Evolutionary conservation across 768 basidiomycete genomes (phyloP).

Genomic region (Lactarius indigo): DNA sequence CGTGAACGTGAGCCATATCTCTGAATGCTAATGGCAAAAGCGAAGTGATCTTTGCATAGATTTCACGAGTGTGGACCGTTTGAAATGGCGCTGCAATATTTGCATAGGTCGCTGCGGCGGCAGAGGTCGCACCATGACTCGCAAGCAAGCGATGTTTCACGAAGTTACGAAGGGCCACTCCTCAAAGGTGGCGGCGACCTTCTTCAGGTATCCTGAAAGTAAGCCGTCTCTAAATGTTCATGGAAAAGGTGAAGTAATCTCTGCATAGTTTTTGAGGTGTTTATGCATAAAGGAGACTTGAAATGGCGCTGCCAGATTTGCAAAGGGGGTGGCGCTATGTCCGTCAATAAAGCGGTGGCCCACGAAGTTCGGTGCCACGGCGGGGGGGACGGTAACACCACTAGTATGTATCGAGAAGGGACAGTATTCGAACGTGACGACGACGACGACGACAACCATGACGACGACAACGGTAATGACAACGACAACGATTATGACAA

Average conservation of each 20-base stretch:
- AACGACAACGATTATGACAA: too few relatives aligned
- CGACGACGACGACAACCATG: conserved; percentile 17
- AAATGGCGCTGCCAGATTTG: conserved; percentile 36
- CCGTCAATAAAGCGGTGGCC: conserved; percentile 30
- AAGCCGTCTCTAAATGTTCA: not conserved
- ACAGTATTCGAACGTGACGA: not conserved
- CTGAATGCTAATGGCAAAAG: not conserved
- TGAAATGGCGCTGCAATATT: conserved; percentile 34
- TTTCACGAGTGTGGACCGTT: conserved; percentile 25
- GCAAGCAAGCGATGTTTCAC: conserved; percentile 34
- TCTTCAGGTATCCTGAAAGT: conserved; percentile 1
- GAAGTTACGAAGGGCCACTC: conserved; percentile 30
- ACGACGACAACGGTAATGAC: too few relatives aligned
- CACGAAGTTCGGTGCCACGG: conserved; percentile 30
- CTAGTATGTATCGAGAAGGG: conserved; percentile 12
- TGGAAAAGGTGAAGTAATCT: not conserved
- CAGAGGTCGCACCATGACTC: conserved; percentile 28
- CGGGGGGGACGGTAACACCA: conserved; percentile 11
- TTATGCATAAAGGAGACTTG: conserved; percentile 16
- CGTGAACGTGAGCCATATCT: conserved; percentile 1
- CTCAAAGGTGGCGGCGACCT: conserved; percentile 13
- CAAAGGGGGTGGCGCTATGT: conserved; percentile 27
- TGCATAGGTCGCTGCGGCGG: conserved; percentile 18
- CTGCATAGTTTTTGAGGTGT: conserved; percentile 26
- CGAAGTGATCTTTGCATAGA: conserved; percentile 20